A percentile compares a stretch with the other conserved stretches of the same genome.
phyloP scores from a whole-genome alignment of 2,329 filamentous ascomycete genomes.

The Fusarium oligoseptatum region DNA sequence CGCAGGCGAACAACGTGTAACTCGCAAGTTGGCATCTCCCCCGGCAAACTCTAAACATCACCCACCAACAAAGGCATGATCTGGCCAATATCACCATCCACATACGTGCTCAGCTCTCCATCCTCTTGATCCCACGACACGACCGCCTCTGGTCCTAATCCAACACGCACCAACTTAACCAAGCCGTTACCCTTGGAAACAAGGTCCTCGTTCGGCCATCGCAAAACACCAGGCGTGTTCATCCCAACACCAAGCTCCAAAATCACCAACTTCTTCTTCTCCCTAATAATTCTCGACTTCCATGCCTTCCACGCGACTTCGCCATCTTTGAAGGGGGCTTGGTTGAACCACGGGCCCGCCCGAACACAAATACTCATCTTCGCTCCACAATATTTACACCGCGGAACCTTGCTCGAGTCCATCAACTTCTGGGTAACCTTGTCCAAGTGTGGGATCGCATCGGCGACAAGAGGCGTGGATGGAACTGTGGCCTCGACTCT shows the following conservation, averaged over 20 bases:
- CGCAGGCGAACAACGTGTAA: neutral
- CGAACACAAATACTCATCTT: conserved; percentile 43
- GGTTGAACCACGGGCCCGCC: conserved; percentile 39
- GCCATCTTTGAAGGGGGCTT: conserved; percentile 19
- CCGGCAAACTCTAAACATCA: neutral
- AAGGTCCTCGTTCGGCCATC: conserved; percentile 44
- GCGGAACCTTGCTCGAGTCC: conserved; percentile 27
- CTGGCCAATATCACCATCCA: conserved; percentile 34
- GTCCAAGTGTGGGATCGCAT: conserved; percentile 18
- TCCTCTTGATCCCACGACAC: conserved; percentile 40
- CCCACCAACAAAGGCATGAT: conserved; percentile 9
- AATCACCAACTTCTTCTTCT: conserved; percentile 36
- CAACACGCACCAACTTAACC: conserved; percentile 35
- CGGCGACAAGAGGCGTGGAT: conserved; percentile 26
- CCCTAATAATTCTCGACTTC: neutral
- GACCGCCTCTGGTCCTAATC: conserved; percentile 36
- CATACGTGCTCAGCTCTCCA: conserved; percentile 32
- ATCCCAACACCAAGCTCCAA: conserved; percentile 40
- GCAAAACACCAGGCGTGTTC: conserved; percentile 41
- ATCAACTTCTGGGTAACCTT: conserved; percentile 25
- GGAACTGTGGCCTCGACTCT: conserved; percentile 13
- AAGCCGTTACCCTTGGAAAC: conserved; percentile 18
- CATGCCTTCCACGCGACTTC: conserved; percentile 31
- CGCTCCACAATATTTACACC: conserved; percentile 32
- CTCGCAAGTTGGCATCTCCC: neutral